Base-by-base conservation (phyloP, 1,284 basidiomycete species). In the Melampsora larici-populina region DNA sequence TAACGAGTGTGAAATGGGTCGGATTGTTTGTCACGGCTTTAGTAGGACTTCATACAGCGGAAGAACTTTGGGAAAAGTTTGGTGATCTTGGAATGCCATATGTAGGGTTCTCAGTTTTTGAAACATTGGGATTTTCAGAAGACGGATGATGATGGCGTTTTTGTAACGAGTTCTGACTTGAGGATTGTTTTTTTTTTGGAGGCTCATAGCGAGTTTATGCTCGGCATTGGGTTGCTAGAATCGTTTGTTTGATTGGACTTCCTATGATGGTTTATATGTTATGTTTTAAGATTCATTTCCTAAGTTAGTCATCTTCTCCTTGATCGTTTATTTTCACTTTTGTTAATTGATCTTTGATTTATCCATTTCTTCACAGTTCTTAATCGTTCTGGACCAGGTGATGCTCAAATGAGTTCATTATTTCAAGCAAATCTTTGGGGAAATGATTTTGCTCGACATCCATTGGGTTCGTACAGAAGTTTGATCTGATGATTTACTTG, bases 351-450 rank as follows among this genome's bases (percentile, higher is more conserved):
- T 33, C 21, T 36, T 11, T 9, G 7, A 36, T 26, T n/a, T 9
- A n/a, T 29, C 15, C n/a, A n/a, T n/a, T n/a, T n/a, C 15, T 24
- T 99, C 86, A 83, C 95, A 83, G 88, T 99, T 80, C 87, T 99
- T 70, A 97, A 93, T 84, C 92, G 93, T 79, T 92, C 93, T 4
- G 96, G 96, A 60, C 92, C 96, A 9, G 96, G 96, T 26, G 96
- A 99, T 83, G 91, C 95, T 0, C 96, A 99, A 84, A 99, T 99
- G 96, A 94, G 92, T 84, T 96, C 93, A 4, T 87, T 99, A 33
- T 99, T 99, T 89, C 96, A 99, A 85, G 94, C 95, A n/a, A 93
- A 97, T 82, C 88, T 99, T 4, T 87, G 89, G 33, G 97, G 96
- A 48, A 99, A 98, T 83, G 93, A 97, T 82, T 98, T 98, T 85